Conservation (phyloP, 2,329 filamentous ascomycete species). For the Penicillium sp. region DNA sequence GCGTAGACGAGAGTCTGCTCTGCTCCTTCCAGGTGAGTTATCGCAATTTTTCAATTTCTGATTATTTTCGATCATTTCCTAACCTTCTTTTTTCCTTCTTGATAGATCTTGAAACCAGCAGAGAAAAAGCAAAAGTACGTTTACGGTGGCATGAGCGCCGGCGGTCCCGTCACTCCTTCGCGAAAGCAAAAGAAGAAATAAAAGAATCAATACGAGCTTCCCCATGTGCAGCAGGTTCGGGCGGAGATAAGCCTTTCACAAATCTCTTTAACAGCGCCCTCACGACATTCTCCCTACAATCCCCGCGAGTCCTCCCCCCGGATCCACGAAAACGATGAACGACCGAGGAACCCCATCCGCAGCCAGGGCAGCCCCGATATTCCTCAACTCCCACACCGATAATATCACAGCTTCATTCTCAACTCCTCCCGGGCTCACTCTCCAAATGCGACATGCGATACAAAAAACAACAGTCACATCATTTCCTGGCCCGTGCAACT, state of each 20-base stretch:
- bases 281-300: conserved; percentile 27
- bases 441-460: conserved; percentile 19
- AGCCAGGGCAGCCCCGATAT: conserved; percentile 19
- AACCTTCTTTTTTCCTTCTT: conserved; percentile 14
- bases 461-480: conserved; percentile 13
- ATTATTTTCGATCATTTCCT: not conserved
- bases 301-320: conserved; percentile 18
- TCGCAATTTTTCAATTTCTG: not conserved
- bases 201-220: conserved; percentile 69
- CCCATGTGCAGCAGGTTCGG: conserved; percentile 83
- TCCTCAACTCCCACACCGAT: conserved; percentile 14
- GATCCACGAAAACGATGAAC: conserved; percentile 28
- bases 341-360: conserved; percentile 22
- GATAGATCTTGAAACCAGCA: conserved; percentile 93
- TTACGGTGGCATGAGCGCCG: conserved; percentile 67
- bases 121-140: conserved; percentile 99
- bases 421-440: conserved; percentile 11
- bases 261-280: conserved; percentile 28
- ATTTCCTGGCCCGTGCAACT: conserved; percentile 19
- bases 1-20: conserved; percentile 94
- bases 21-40: conserved; percentile 91
- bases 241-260: conserved; percentile 68
- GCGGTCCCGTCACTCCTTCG: conserved; percentile 68
- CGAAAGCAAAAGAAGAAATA: conserved; percentile 70
- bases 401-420: conserved; percentile 13